phyloP scores from a whole-genome alignment of 768 basidiomycete species.

The Termitomyces sp. region DNA sequence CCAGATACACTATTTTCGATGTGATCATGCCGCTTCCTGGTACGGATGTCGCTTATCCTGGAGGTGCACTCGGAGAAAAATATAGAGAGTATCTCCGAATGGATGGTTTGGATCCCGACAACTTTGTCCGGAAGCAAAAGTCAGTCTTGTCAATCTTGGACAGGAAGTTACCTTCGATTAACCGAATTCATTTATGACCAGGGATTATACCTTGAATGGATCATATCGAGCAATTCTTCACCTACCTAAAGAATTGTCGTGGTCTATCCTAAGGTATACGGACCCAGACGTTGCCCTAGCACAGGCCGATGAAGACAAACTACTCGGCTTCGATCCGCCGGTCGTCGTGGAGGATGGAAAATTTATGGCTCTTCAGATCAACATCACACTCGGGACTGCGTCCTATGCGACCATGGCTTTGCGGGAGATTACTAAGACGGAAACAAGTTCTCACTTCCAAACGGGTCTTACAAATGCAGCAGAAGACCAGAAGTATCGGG shows the following conservation, averaged over 20 bases:
- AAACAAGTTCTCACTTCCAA: slow-evolving; percentile 92
- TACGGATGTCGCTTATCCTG: slow-evolving; percentile 90
- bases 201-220: slow-evolving; percentile 89
- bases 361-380: slow-evolving; percentile 85
- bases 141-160: slow-evolving; percentile 30
- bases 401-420: slow-evolving; percentile 99
- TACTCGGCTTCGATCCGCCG: slow-evolving; percentile 79
- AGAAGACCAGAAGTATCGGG: slow-evolving; percentile 80
- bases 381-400: slow-evolving; percentile 82
- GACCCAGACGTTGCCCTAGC: slow-evolving; percentile 90
- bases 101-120: slow-evolving; percentile 89
- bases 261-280: slow-evolving; percentile 84
- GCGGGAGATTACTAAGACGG: slow-evolving; percentile 91
- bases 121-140: slow-evolving; percentile 90
- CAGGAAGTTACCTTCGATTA: not conserved
- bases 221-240: slow-evolving; percentile 93
- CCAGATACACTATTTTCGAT: slow-evolving; percentile 87
- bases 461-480: slow-evolving; percentile 71
- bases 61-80: slow-evolving; percentile 79
- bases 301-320: slow-evolving; percentile 92
- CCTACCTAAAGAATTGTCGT: slow-evolving; percentile 75
- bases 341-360: slow-evolving; percentile 65
- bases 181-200: slow-evolving; percentile 25
- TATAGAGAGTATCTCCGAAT: slow-evolving; percentile 77
- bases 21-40: slow-evolving; percentile 98